Evolutionary conservation across 2,329 filamentous ascomycete genomes (phyloP).

Genomic region (Sporothrix dimorphospora): DNA sequence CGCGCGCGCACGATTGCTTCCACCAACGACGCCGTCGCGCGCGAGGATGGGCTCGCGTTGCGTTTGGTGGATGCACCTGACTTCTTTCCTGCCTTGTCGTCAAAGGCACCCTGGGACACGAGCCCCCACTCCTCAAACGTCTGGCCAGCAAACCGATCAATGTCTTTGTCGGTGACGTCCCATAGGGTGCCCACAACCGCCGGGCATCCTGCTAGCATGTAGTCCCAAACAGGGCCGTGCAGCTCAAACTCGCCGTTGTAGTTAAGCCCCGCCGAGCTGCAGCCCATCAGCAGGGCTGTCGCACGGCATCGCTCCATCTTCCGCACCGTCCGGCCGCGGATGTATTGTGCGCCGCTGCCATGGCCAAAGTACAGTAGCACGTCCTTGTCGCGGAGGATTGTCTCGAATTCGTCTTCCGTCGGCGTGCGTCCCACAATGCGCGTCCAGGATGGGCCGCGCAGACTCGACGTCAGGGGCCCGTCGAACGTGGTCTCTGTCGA

Average conservation of each 20-base stretch:
- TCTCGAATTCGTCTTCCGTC: conserved; percentile 75
- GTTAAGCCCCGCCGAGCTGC: conserved; percentile 78
- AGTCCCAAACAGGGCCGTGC: conserved; percentile 88
- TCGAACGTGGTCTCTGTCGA: conserved; percentile 79
- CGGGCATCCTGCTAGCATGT: conserved; percentile 84
- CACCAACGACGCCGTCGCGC: conserved; percentile 61
- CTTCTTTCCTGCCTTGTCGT: conserved; percentile 34
- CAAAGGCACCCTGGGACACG: conserved; percentile 52
- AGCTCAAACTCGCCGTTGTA: conserved; percentile 87
- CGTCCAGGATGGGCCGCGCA: conserved; percentile 69
- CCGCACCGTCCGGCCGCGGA: conserved; percentile 80
- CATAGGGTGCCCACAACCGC: conserved; percentile 91
- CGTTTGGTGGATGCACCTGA: conserved; percentile 30
- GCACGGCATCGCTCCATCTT: conserved; percentile 72
- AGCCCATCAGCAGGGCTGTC: conserved; percentile 89
- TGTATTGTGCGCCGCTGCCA: conserved; percentile 92
- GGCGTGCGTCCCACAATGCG: conserved; percentile 70
- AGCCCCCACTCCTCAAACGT: conserved; percentile 88
- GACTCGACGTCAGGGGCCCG: conserved; percentile 60
- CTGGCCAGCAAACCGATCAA: conserved; percentile 84
- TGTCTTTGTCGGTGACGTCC: conserved; percentile 98
- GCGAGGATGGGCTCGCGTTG: neutral
- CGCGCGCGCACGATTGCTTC: conserved; percentile 78
- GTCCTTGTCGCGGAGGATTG: conserved; percentile 66
- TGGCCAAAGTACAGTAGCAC: conserved; percentile 94